A percentile compares a stretch with the other conserved stretches of the same genome.
Conservation (phyloP, 805 yeast species). For the Lipomyces yamadae region DNA sequence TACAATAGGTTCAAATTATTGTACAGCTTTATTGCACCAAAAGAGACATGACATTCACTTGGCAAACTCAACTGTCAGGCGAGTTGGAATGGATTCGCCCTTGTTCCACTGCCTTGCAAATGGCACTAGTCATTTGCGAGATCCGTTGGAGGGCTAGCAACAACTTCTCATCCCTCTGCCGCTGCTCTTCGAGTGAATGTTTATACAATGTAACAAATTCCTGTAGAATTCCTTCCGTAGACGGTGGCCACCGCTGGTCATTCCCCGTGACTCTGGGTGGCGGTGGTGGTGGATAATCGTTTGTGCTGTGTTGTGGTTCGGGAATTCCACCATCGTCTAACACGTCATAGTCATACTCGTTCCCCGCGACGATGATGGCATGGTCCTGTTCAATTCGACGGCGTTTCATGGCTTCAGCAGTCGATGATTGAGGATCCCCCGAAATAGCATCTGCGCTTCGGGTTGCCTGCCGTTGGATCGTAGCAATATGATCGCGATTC, state of each 20-base stretch:
- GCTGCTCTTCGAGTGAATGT: slow-evolving; percentile 22
- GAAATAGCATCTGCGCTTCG: not conserved
- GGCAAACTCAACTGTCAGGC: not conserved
- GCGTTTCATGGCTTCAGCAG: not conserved
- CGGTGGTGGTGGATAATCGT: slow-evolving; percentile 5
- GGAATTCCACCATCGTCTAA: not conserved
- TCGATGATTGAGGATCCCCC: not conserved
- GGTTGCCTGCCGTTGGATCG: not conserved
- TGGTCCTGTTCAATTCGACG: not conserved
- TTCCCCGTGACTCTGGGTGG: not conserved
- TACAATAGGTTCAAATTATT: not conserved
- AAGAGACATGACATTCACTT: not conserved
- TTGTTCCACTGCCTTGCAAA: slow-evolving; percentile 12
- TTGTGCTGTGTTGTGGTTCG: not conserved
- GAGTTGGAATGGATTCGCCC: not conserved
- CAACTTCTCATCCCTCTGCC: slow-evolving; percentile 24
- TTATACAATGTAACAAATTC: slow-evolving; percentile 23
- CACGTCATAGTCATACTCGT: not conserved
- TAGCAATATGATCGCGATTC: not conserved
- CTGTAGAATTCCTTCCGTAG: slow-evolving; percentile 7
- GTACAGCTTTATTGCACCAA: not conserved
- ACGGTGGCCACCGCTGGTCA: not conserved
- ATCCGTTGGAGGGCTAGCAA: slow-evolving; percentile 14
- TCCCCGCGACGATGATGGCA: not conserved
- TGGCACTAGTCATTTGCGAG: slow-evolving; percentile 18